Percentiles rank a stretch among this genome's conserved stretches.
Conservation (phyloP, 2,329 filamentous ascomycete species). For the Alternaria incomplexa region DNA sequence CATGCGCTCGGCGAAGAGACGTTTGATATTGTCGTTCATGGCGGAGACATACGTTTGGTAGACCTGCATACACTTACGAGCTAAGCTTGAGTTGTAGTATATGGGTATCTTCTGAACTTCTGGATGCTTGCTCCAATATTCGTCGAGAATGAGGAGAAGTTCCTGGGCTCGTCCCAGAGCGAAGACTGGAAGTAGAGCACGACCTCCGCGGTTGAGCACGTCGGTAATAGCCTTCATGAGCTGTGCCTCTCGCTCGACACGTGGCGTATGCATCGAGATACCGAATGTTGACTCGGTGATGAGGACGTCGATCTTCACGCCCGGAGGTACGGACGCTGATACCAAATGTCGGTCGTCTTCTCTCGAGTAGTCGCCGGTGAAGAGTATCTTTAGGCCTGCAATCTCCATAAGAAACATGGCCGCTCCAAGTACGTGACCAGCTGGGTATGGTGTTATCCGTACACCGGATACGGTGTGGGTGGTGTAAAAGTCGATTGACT, state of each 20-base stretch:
- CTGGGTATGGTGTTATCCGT: slow-evolving; percentile 94
- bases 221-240: slow-evolving; percentile 95
- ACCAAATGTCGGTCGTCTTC: slow-evolving; percentile 96
- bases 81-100: slow-evolving; percentile 95
- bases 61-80: slow-evolving; percentile 96
- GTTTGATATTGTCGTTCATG: slow-evolving; percentile 99
- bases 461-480: slow-evolving; percentile 97
- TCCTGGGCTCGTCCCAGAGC: slow-evolving; percentile 94
- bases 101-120: slow-evolving; percentile 92
- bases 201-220: slow-evolving; percentile 87
- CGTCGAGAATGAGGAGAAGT: slow-evolving; percentile 89
- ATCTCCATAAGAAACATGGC: slow-evolving; percentile 99
- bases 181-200: slow-evolving; percentile 94
- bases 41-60: slow-evolving; percentile 98
- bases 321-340: slow-evolving; percentile 86
- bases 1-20: slow-evolving; percentile 90
- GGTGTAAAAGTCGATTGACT: slow-evolving; percentile 97
- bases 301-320: slow-evolving; percentile 90
- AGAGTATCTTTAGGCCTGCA: slow-evolving; percentile 93
- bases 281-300: slow-evolving; percentile 98
- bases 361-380: slow-evolving; percentile 96
- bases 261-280: slow-evolving; percentile 89
- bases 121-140: slow-evolving; percentile 91
- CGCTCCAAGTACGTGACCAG: slow-evolving; percentile 95
- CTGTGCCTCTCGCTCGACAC: slow-evolving; percentile 87